Evolutionary conservation across 179 eudicot genomes (phyloP).

Genomic region (Beta lomatogona): DNA sequence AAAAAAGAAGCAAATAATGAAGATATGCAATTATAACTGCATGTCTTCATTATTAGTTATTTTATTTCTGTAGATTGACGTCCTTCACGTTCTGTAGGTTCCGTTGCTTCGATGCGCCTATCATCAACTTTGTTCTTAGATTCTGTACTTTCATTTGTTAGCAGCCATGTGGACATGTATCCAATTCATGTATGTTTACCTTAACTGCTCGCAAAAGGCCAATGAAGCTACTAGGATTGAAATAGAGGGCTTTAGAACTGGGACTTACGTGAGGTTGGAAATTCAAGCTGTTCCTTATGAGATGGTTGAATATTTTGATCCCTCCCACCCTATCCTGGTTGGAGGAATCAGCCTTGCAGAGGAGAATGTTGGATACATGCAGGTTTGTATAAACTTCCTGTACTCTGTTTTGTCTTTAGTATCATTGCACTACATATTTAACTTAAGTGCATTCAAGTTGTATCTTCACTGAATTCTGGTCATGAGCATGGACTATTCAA

Average conservation of each 20-base stretch:
- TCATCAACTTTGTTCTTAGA: background rate
- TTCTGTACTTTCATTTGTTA: background rate
- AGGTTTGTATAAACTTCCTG: slow-evolving; percentile 47
- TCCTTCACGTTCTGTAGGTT: background rate
- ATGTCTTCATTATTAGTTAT: no score
- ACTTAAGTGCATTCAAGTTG: background rate
- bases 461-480: background rate
- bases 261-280: slow-evolving; percentile 86
- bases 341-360: slow-evolving; percentile 93
- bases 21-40: background rate
- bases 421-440: background rate
- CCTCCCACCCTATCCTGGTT: slow-evolving; percentile 84
- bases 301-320: slow-evolving; percentile 97
- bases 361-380: slow-evolving; percentile 98
- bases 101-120: background rate
- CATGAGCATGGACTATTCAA: background rate
- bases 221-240: slow-evolving; percentile 80
- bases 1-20: background rate
- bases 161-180: background rate
- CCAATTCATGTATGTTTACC: slow-evolving; percentile 37
- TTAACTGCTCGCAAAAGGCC: no score
- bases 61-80: background rate
- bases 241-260: slow-evolving; percentile 87
- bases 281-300: slow-evolving; percentile 86
- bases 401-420: background rate